Evolutionary conservation across 1,139 yeast genomes (phyloP), one percentile per base, ranked within the genome.

Genomic region (Magnusiomyces paraingens): DNA sequence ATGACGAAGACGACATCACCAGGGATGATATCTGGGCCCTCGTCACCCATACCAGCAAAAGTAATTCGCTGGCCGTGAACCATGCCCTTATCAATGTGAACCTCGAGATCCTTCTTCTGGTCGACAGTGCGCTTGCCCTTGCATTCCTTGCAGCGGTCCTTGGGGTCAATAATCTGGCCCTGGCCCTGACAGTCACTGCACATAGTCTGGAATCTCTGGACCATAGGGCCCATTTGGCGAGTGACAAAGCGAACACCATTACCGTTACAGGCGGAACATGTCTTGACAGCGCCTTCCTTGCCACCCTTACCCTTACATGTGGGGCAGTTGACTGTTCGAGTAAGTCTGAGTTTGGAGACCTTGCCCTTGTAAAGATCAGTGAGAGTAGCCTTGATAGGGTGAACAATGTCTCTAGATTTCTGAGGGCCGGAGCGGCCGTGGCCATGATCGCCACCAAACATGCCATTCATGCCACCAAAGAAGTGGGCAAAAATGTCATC

Each of bases 211-310:
- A 87, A 87, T 78, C 97, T 84, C 77, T 93, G 99, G 67, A 93
- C 86, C 94, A 93, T 90, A 61, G 96, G 97, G 63, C 99, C 99
- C 97, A 93, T 91, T 74, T 93, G 98, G 77, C 96, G 87, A 56
- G 97, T 89, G 64, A 91, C 86, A 64, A 93, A 86, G 73, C 83
- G 88, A 73, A 86, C 77, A 81, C 99, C 99, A 66, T 81, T 80
- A 73, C 99, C 99, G 63, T 76, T 73, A 83, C 99, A 93, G 49
- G 83, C 73, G 55, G 83, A 63, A 83, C 99, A 93, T 66, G 84
- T 83, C 77, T 86, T 86, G 63, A 91, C 95, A 58, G 89, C 79
- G 58, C 95, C 95, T 63, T 83, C 89, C 70, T 89, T 89, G 74
- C 99, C 99, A 71, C 99, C 99, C 67, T 84, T 83, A 66, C 99